Base-by-base conservation (phyloP, 495 filamentous ascomycete species). In the Apodospora peruviana region DNA sequence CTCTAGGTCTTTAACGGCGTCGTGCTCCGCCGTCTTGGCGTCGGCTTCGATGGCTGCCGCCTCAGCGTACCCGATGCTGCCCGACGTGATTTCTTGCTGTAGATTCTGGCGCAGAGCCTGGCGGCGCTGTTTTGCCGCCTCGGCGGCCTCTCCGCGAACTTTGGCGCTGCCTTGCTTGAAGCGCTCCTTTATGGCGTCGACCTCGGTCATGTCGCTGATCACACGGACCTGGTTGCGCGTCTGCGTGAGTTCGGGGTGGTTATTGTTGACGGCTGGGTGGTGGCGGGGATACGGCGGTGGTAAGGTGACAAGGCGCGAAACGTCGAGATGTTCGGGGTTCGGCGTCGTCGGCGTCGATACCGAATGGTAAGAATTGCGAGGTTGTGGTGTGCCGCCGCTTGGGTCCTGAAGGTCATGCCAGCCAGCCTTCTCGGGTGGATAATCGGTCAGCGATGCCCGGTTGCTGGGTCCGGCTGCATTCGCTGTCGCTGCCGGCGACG, bases 191-290 rank as follows among this genome's bases (percentile, higher is more conserved):
- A 83, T 86, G 3, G 71, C 70, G 43, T 86, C 81, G 32, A 90
- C 71, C 53, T 90, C 86, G 4, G 76, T 73, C 45, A 91, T 68
- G 55, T 96, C 88, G 50, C 82, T 85, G 17, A 96, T 73, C 0
- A 77, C 73, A 12, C 94, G 84, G 16, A 96, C 86, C 0, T 82
- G 70, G 7, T 76, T 83, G 27, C 93, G 80, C 20, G 89, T 88
- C 0, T 84, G 74, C 0, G 90, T 77, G 8, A 98, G 77, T 46
- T 93, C 84, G 0, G 93, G 93, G 61, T 98, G 93, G 58, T 82
- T 89, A 59, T 98, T 98, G 62, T 94, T 95, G 41, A 96, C 87
- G 4, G 93, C 93, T 11, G 93, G 93, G 58, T 96, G 84, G 62
- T 96, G 89, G 14, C 90, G 80, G 2, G 93, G 93, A 62, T 91